These are phyloP conservation scores for Heteromeles arbutifolia DNA, from an alignment of 306 rosid genomes.

Conservation along the genomic window DNA sequence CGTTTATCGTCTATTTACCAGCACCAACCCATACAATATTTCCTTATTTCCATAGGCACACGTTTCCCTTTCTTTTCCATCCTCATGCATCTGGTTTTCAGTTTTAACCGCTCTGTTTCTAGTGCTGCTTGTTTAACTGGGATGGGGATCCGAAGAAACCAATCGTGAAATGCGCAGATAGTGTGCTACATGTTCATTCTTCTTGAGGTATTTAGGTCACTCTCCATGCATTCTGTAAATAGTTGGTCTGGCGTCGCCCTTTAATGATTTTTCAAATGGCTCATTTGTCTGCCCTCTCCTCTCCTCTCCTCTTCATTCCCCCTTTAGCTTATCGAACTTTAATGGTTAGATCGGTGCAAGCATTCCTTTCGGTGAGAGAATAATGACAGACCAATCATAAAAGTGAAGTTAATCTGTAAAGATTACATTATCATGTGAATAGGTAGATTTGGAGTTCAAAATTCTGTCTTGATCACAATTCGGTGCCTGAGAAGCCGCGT, in stretches of 20 bases:
- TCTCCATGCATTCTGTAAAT: not conserved
- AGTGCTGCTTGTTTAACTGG: slow-evolving; percentile 29
- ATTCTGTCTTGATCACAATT: not conserved
- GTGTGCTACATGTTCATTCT: not conserved
- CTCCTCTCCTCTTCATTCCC: not conserved
- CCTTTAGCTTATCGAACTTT: not conserved
- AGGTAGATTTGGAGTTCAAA: slow-evolving; percentile 21
- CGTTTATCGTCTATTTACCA: slow-evolving; percentile 28
- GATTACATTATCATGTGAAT: not conserved
- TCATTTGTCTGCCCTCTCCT: not conserved
- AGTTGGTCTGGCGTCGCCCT: not conserved
- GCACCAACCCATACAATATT: not conserved
- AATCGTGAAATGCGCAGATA: slow-evolving; percentile 10
- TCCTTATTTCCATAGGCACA: not conserved
- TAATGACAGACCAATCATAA: not conserved
- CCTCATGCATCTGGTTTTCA: slow-evolving; percentile 2
- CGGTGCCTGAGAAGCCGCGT: slow-evolving; percentile 17
- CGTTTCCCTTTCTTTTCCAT: not conserved
- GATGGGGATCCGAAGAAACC: slow-evolving; percentile 31
- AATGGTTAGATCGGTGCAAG: not conserved
- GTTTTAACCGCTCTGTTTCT: slow-evolving; percentile 32
- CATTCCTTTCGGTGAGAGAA: not conserved
- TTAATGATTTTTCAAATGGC: not conserved
- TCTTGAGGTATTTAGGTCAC: slow-evolving; percentile 25
- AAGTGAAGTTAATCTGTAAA: not conserved